Evolutionary conservation across 352 stramenopile genomes (phyloP), one percentile per base, ranked within the genome.

Genomic region (Aphanomyces stellatus): DNA sequence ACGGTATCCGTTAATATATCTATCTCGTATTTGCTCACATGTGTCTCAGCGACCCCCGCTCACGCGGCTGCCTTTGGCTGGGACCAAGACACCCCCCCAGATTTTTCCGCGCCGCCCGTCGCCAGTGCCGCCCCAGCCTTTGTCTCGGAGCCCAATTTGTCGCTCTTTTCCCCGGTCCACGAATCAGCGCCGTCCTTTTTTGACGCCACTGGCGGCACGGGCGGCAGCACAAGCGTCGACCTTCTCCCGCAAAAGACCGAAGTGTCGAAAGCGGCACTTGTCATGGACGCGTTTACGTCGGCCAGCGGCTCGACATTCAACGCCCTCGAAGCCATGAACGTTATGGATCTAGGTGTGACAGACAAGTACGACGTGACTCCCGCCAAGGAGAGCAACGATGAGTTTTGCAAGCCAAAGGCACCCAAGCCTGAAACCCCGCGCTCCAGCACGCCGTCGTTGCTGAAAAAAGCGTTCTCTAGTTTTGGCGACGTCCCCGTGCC

Each of bases 311-410:
- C 59, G 4, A 28, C 59, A 27, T 65, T 65, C 37, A 42, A 37
- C 28, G 59, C 59, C 4, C 27, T 65, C n/a, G 59, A 65, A 28
- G 59, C 59, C 19, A 65, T 65, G 59, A 65, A 65, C 41, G 59
- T 56, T 11, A 55, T 65, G 59, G 59, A 65, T 30, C 40, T 42
- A 35, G 28, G 41, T 22, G 34, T 65, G 17, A 19, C 35, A 3
- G 46, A 65, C 17, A 65, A 65, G 17, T 48, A 65, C 27, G n/a
- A n/a, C n/a, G n/a, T n/a, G n/a, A n/a, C n/a, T n/a, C n/a, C n/a
- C n/a, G n/a, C n/a, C n/a, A n/a, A n/a, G n/a, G n/a, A n/a, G n/a
- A n/a, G n/a, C n/a, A n/a, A n/a, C n/a, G n/a, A n/a, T n/a, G n/a
- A n/a, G n/a, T n/a, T n/a, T n/a, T n/a, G n/a, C n/a, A n/a, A n/a